Evolutionary conservation across 768 basidiomycete species (phyloP).

Genomic region (Botryobasidium botryosum): DNA sequence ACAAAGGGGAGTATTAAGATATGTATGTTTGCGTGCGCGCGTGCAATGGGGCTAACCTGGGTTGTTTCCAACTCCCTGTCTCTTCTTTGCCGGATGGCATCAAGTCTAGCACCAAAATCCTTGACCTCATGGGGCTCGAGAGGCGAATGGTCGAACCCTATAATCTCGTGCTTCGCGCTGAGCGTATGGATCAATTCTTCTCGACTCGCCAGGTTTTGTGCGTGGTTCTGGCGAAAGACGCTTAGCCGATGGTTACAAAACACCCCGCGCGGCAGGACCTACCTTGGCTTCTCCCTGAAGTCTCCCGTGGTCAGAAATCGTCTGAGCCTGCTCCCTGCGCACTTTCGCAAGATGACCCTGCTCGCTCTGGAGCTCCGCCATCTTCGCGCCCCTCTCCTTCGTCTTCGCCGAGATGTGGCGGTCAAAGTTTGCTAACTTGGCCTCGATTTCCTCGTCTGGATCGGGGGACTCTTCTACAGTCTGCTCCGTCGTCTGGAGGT

Average conservation of each 20-base stretch:
- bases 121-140: conserved; percentile 53
- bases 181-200: conserved; percentile 60
- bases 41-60: conserved; percentile 33
- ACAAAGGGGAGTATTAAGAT: conserved; percentile 1
- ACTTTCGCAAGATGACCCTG: conserved; percentile 12
- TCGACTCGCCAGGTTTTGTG: conserved; percentile 46
- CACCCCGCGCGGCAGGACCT: conserved; percentile 1
- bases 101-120: conserved; percentile 54
- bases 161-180: conserved; percentile 47
- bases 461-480: conserved; percentile 20
- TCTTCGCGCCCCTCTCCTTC: conserved; percentile 7
- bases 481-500: conserved; percentile 29
- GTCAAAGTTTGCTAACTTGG: conserved; percentile 21
- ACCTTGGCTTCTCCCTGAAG: conserved; percentile 63
- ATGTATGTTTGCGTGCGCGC: too few species aligned
- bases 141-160: conserved; percentile 53
- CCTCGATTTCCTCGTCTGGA: conserved; percentile 48
- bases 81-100: conserved; percentile 44
- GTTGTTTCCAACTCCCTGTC: conserved; percentile 46
- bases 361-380: conserved; percentile 11
- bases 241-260: not conserved
- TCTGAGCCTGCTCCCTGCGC: conserved; percentile 16
- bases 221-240: conserved; percentile 40
- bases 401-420: conserved; percentile 16
- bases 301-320: conserved; percentile 30